Base-by-base conservation (phyloP, 495 filamentous ascomycete genomes). In the Penicillium fimorum region DNA sequence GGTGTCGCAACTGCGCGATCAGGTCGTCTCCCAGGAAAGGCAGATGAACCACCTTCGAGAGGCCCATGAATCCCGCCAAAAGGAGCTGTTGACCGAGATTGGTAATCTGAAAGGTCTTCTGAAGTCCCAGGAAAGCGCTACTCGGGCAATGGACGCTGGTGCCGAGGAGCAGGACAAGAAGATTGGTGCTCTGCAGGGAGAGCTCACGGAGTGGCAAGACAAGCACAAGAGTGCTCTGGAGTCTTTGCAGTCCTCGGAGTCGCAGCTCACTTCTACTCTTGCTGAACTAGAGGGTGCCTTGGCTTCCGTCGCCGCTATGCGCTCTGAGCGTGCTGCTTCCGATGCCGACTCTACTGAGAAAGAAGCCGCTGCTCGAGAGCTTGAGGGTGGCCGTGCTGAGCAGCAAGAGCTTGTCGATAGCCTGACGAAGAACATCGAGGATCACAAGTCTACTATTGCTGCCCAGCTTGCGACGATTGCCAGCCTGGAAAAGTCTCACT, bases 1-100 rank as follows among this genome's bases (percentile, higher is more conserved):
- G 48, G 88, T 97, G n/a, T 84, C 89, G 15, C 84, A 85, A 13
- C 83, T 98, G 73, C 86, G 90, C 47, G 91, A 93, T 46, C 91
- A 97, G 68, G 79, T 97, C 15, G 79, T 92, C 49, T 86, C 91
- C 68, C 91, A 85, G 60, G 92, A 97, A 70, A 85, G 82, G 56
- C 83, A 91, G 62, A 89, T 96, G 61, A 82, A 80, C 48, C 75
- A 82, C 27, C 75, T 97, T 64, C 87, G 86, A n/a, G 84, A 89
- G 52, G 79, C 78, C 3, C 86, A 97, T 63, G 79, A 81, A 15
- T 65, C 73, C 11, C 82, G 91, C 30, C 92, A 97, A 75, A 80
- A 83, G 63, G 84, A 91, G 60, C 79, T 97, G 3, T 63, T 81
- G 44, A 70, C 73, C 33, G 84, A 95, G 71, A 75, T 97, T 48